Percentiles rank a stretch among this genome's conserved stretches.
These are phyloP conservation scores for Vaccinium myrtillus DNA, from an alignment of 148 eudicot species.

Conservation along the genomic window DNA sequence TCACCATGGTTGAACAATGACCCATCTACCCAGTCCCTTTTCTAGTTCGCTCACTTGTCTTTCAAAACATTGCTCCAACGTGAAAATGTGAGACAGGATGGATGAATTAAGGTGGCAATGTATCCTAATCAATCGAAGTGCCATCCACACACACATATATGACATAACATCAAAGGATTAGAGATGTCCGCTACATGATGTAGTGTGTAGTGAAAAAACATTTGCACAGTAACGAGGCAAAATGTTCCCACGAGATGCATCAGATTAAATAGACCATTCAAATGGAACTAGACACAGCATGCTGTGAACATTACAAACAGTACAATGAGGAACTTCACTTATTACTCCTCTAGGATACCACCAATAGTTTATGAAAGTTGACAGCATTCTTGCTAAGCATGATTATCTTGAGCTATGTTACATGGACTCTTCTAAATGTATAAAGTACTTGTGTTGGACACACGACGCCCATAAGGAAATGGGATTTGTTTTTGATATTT, in stretches of 20 bases:
- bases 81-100: not conserved
- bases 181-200: not conserved
- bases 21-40: too few species aligned
- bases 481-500: not conserved
- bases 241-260: not conserved
- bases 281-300: not conserved
- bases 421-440: not conserved
- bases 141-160: not conserved
- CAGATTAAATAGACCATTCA: not conserved
- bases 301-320: not conserved
- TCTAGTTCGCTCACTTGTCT: too few species aligned
- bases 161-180: not conserved
- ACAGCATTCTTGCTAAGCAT: not conserved
- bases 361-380: not conserved
- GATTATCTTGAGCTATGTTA: not conserved
- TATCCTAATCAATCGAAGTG: not conserved
- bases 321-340: not conserved
- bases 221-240: not conserved
- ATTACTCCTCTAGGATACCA: not conserved
- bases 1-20: too few species aligned
- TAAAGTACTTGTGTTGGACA: not conserved
- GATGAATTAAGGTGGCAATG: not conserved
- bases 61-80: not conserved
- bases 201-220: not conserved
- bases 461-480: not conserved